Conservation (phyloP, 108 stramenopile species). For the Nannochloropsis oceanica region DNA sequence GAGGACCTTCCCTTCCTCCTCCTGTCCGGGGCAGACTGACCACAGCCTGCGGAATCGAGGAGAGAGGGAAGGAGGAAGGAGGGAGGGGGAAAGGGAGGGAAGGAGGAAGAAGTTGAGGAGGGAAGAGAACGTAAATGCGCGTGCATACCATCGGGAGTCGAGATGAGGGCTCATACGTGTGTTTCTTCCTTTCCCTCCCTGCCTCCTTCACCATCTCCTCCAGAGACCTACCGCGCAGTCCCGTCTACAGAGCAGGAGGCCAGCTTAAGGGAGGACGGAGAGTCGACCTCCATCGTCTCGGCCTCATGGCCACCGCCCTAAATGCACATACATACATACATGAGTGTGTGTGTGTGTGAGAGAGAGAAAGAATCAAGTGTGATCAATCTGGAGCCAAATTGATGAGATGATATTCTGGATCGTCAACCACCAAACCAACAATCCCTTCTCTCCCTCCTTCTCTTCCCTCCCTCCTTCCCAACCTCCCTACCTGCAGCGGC, state of each 20-base stretch:
- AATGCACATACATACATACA: too few relatives aligned
- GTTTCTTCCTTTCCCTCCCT: neutral
- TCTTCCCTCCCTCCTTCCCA: neutral
- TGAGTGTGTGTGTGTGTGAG: too few relatives aligned
- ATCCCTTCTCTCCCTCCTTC: neutral
- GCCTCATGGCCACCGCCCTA: too few relatives aligned
- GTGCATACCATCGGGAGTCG: neutral
- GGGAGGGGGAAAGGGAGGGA: neutral
- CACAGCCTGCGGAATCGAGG: neutral
- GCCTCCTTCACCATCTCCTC: too few relatives aligned
- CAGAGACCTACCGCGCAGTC: too few relatives aligned
- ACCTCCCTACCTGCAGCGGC: neutral
- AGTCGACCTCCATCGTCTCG: too few relatives aligned
- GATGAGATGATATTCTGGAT: too few relatives aligned
- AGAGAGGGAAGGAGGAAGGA: neutral
- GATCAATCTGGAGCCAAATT: too few relatives aligned
- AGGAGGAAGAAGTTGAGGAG: neutral
- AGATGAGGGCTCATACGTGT: neutral
- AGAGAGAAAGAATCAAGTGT: too few relatives aligned
- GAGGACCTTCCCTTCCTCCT: constrained; percentile 46
- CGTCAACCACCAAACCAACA: too few relatives aligned
- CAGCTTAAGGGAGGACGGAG: too few relatives aligned
- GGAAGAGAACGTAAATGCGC: neutral
- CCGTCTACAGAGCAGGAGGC: too few relatives aligned
- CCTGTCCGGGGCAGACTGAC: neutral